phyloP scores from a whole-genome alignment of 495 filamentous ascomycete species.

The Penicillium antarcticum region DNA sequence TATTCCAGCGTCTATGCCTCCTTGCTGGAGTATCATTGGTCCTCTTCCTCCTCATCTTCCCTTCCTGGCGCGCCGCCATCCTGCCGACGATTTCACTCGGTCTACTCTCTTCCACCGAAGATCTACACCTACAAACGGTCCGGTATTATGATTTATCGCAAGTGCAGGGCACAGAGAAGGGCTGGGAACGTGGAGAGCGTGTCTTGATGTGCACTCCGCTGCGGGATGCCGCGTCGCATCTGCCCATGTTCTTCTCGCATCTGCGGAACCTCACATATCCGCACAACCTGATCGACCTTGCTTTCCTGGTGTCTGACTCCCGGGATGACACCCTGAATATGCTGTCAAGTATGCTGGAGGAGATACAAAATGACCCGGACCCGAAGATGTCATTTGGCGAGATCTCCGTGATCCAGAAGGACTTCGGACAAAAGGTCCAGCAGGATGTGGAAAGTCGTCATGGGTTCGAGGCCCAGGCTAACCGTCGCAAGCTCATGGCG shows the following conservation, averaged over 20 bases:
- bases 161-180: conserved; percentile 81
- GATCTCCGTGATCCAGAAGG: conserved; percentile 97
- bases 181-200: conserved; percentile 93
- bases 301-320: conserved; percentile 96
- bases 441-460: conserved; percentile 98
- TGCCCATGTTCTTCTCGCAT: conserved; percentile 98
- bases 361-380: conserved; percentile 77
- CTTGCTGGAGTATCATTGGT: conserved; percentile 51
- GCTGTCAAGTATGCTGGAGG: conserved; percentile 67
- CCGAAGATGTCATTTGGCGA: conserved; percentile 85
- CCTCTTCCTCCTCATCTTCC: conserved; percentile 64
- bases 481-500: conserved; percentile 93
- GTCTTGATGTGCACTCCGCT: conserved; percentile 94
- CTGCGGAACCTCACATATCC: conserved; percentile 96
- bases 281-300: conserved; percentile 91
- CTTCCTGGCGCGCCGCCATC: conserved; percentile 66
- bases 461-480: conserved; percentile 95
- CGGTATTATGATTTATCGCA: conserved; percentile 94
- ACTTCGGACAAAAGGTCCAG: conserved; percentile 97
- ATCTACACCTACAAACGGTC: conserved; percentile 84
- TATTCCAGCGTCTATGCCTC: conserved; percentile 64
- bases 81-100: conserved; percentile 63
- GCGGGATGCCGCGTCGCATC: conserved; percentile 87
- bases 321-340: conserved; percentile 84
- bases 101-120: conserved; percentile 62